phyloP scores from a whole-genome alignment of 73 alveolate species.

The Symbiodinium natans region DNA sequence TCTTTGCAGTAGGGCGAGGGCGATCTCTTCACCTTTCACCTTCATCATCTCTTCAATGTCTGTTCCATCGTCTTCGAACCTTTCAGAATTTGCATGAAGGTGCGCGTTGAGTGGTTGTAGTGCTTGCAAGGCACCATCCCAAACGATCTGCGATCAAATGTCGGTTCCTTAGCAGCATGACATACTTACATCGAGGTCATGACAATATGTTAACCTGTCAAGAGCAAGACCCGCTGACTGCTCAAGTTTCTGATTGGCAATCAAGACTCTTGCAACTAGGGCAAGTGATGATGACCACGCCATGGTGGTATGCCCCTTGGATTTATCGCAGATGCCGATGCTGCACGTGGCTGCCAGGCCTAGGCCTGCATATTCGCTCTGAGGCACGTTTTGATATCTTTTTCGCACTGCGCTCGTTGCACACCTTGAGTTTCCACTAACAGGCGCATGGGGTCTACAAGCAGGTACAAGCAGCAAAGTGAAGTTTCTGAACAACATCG shows the following conservation, averaged over 20 bases:
- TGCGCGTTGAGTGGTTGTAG: too few relatives aligned
- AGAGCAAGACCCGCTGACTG: background rate
- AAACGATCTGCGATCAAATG: slow-evolving; percentile 69
- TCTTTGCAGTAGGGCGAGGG: background rate
- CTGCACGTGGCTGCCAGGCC: background rate
- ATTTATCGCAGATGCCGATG: background rate
- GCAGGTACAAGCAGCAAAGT: too few relatives aligned
- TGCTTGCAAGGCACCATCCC: slow-evolving; percentile 5
- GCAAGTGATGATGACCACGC: slow-evolving; percentile 69
- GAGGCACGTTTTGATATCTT: slow-evolving; percentile 62
- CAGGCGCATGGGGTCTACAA: too few relatives aligned
- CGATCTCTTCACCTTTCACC: slow-evolving; percentile 38
- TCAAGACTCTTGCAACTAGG: slow-evolving; percentile 32
- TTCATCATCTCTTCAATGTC: slow-evolving; percentile 72
- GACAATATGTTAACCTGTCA: too few relatives aligned
- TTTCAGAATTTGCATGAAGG: background rate
- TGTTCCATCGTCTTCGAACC: slow-evolving; percentile 64
- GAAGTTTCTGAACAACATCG: too few relatives aligned
- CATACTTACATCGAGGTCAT: too few relatives aligned
- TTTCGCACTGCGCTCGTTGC: slow-evolving; percentile 41
- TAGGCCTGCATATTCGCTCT: background rate
- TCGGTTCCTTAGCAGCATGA: slow-evolving; percentile 25
- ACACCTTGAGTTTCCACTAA: background rate
- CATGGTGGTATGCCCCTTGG: slow-evolving; percentile 79
- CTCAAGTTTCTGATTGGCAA: background rate